phyloP scores from a whole-genome alignment of 768 basidiomycete genomes.

The Lyophyllum atratum region DNA sequence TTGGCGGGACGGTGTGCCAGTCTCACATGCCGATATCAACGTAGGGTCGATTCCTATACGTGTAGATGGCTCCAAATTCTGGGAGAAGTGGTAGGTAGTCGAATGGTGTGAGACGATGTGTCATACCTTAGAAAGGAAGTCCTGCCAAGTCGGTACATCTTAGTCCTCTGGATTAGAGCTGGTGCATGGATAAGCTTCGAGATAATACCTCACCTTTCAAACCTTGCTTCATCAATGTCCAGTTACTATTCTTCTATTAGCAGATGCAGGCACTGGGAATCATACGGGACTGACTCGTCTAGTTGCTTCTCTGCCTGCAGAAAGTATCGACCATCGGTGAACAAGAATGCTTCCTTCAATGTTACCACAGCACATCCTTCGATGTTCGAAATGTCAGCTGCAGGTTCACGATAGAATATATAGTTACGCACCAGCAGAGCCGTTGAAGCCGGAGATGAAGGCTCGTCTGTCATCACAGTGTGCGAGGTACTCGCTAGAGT shows the following conservation, averaged over 20 bases:
- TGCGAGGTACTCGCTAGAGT: slow-evolving; percentile 88
- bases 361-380: slow-evolving; percentile 81
- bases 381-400: not conserved
- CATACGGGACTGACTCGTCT: slow-evolving; percentile 56
- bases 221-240: slow-evolving; percentile 94
- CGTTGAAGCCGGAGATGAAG: slow-evolving; percentile 92
- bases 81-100: not conserved
- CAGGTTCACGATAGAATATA: not conserved
- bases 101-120: not conserved
- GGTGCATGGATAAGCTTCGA: not conserved
- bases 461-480: slow-evolving; percentile 81
- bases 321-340: slow-evolving; percentile 96
- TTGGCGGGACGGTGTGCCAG: not conserved
- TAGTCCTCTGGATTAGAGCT: not conserved
- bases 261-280: not conserved
- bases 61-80: slow-evolving; percentile 64
- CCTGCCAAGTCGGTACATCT: slow-evolving; percentile 93
- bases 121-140: slow-evolving; percentile 72
- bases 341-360: slow-evolving; percentile 69
- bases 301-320: slow-evolving; percentile 91
- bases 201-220: slow-evolving; percentile 55
- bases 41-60: slow-evolving; percentile 84
- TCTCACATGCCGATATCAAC: slow-evolving; percentile 66
- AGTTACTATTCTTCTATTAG: slow-evolving; percentile 56
- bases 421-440: slow-evolving; percentile 74